Percentiles rank a stretch among this genome's conserved stretches.
These are phyloP conservation scores for Penicillium sp. DNA, from an alignment of 2,329 filamentous ascomycete species.

Conservation along the genomic window DNA sequence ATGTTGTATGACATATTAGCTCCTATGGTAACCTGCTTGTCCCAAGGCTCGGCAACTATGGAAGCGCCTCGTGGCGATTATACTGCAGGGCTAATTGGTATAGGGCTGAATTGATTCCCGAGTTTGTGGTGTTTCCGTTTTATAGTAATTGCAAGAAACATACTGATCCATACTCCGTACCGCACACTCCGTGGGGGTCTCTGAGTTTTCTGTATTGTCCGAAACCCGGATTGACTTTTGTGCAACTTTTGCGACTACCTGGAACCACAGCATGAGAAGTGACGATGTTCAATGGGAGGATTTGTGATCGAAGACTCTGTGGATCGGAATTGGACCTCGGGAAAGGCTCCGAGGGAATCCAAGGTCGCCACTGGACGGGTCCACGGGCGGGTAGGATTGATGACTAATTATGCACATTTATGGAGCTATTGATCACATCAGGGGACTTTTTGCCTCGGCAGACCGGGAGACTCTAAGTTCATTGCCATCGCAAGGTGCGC, in stretches of 20 bases:
- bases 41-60: too few species aligned
- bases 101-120: background rate
- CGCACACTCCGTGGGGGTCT: background rate
- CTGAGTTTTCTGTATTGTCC: background rate
- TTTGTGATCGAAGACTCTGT: background rate
- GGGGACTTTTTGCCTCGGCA: background rate
- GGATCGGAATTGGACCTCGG: background rate
- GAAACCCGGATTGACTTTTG: background rate
- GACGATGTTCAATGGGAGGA: background rate
- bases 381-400: background rate
- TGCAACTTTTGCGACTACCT: background rate
- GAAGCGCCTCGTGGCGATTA: too few species aligned
- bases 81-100: background rate
- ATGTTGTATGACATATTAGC: too few species aligned
- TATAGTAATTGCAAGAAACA: background rate
- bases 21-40: too few species aligned
- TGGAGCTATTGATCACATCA: background rate
- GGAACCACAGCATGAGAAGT: background rate
- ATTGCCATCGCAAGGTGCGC: too few species aligned
- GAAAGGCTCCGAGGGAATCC: background rate
- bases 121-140: background rate
- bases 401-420: conserved; percentile 17
- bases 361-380: too few species aligned
- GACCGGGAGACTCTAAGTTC: background rate
- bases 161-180: background rate